These are phyloP conservation scores for Darksidea phi DNA, from an alignment of 495 filamentous ascomycete genomes.

Conservation along the genomic window DNA sequence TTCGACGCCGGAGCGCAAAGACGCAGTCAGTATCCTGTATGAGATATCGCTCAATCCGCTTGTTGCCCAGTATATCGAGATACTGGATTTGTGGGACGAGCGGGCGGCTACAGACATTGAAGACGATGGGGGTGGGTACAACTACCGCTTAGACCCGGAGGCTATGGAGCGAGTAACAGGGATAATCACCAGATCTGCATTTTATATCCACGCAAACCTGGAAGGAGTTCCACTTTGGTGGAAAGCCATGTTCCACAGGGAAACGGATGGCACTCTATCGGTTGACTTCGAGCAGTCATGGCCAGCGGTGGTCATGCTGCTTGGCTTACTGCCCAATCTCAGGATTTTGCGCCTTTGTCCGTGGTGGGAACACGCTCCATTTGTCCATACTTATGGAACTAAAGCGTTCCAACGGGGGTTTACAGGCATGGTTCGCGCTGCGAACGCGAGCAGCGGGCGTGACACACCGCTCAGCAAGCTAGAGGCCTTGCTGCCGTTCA, in stretches of 20 bases:
- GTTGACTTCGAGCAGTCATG: background rate
- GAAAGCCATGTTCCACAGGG: slow-evolving; percentile 8
- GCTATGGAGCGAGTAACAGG: slow-evolving; percentile 5
- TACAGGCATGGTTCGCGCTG: background rate
- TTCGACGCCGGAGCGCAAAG: background rate
- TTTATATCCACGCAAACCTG: background rate
- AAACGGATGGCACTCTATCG: background rate
- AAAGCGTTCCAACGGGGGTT: background rate
- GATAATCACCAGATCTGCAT: background rate
- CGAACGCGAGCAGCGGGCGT: background rate
- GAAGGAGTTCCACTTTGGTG: slow-evolving; percentile 8
- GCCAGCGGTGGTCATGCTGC: background rate
- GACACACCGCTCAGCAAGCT: slow-evolving; percentile 8
- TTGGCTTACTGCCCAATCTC: background rate
- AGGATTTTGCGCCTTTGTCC: background rate
- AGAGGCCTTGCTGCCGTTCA: slow-evolving; percentile 19
- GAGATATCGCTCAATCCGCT: slow-evolving; percentile 10
- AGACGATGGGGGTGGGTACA: background rate
- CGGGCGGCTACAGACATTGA: background rate
- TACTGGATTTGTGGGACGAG: slow-evolving; percentile 7
- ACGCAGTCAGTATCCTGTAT: slow-evolving; percentile 5
- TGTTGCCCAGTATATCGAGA: slow-evolving; percentile 13
- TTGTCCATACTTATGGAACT: background rate
- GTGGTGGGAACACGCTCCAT: background rate
- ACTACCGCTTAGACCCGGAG: background rate